Percentiles rank a stretch among this genome's conserved stretches.
phyloP scores from a whole-genome alignment of 768 basidiomycete genomes.

The Suillus bovinus region DNA sequence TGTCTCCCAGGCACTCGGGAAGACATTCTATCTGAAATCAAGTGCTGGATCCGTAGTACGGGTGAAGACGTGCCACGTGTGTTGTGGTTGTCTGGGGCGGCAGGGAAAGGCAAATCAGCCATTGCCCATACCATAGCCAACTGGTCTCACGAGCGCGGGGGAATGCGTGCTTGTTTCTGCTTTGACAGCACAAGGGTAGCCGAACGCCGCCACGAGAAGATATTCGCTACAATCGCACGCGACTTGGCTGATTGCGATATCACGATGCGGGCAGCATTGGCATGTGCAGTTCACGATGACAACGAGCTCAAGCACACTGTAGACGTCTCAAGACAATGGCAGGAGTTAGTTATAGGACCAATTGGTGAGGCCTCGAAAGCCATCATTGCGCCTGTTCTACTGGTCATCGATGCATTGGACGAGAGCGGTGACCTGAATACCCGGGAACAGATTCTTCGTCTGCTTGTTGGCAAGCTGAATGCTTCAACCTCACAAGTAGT shows the following conservation, averaged over 20 bases:
- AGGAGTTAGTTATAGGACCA: conserved; percentile 18
- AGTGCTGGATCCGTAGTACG: conserved; percentile 13
- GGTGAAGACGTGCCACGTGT: conserved; percentile 7
- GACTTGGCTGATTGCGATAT: not conserved
- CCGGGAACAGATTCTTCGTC: conserved; percentile 16
- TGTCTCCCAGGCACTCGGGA: conserved; percentile 18
- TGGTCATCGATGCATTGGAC: conserved; percentile 28
- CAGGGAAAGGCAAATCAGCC: conserved; percentile 21
- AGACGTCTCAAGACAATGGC: conserved; percentile 14
- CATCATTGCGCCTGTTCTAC: conserved; percentile 20
- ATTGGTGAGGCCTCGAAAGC: not conserved
- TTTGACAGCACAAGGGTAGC: conserved; percentile 13
- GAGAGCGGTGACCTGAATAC: conserved; percentile 13
- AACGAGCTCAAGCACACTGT: not conserved
- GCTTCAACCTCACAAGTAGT: not conserved
- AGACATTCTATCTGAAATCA: conserved; percentile 15
- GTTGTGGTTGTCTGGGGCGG: conserved; percentile 15
- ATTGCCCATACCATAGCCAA: conserved; percentile 19
- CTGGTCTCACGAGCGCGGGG: conserved; percentile 11
- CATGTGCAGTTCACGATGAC: not conserved
- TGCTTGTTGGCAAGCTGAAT: not conserved
- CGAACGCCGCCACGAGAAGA: not conserved
- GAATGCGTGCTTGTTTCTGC: conserved; percentile 18
- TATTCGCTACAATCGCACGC: conserved; percentile 4
- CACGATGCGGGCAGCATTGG: not conserved